Base-by-base conservation (phyloP, 2,329 filamentous ascomycete species). In the Aspergillus japonicus region DNA sequence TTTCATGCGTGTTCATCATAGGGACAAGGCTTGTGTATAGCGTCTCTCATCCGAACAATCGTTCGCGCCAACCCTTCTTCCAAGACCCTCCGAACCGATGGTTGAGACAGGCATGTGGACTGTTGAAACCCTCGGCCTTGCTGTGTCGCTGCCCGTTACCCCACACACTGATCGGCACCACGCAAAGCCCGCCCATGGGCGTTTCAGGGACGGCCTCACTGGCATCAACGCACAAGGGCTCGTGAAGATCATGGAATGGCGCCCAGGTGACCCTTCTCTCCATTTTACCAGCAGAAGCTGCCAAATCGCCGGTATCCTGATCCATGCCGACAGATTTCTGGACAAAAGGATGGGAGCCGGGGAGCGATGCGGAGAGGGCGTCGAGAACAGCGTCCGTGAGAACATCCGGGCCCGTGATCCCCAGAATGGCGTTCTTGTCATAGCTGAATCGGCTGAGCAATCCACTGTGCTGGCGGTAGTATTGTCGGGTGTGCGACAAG, bases 171-270 rank as follows among this genome's bases (percentile, higher is more conserved):
- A 96, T 78, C 0, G 94, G 94, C 50, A 98, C 77, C 6, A 96
- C 87, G 89, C 96, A 96, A 62, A 96, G 86, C 3, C 91, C 91
- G 26, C 91, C 91, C 68, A 92, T 86, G 8, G 85, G 85, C 21
- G 87, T 82, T 1, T 91, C 68, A 3, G 56, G 10, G 31, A 51
- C 60, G 2, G 67, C 62, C 16, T 71, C 67, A 0, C 60, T 59
- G 0, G 62, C 67, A 11, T 70, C 64, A 1, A 72, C 60, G 49
- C 72, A 74, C 8, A 73, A 23, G 1, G 68, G 64, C 4, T 69
- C 47, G 4, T 54, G 33, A 6, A 75, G 62, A 7, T 62, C 39
- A 47, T 74, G 66, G 44, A 75, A 75, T 16, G 73, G 72, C 1
- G 71, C 69, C 73, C 73, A 75, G 1, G 72, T 74, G 24, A 75